Percentiles rank a stretch among this genome's conserved stretches.
Conservation (phyloP, 2,329 filamentous ascomycete species). For the Dactylellina sp. region DNA sequence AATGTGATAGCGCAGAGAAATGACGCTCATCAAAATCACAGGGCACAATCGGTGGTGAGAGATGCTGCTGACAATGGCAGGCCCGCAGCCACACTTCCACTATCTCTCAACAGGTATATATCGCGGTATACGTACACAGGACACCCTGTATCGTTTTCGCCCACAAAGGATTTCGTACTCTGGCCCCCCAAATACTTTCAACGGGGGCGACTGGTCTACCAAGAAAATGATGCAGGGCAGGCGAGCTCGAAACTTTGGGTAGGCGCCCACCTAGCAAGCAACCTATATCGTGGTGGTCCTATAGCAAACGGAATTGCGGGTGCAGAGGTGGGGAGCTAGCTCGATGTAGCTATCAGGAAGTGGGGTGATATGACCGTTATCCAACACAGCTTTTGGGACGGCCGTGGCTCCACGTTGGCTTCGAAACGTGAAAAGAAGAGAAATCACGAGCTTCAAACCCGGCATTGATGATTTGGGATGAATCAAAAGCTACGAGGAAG, state of each 20-base stretch:
- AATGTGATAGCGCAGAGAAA: slow-evolving; percentile 41
- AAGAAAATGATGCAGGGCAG: slow-evolving; percentile 40
- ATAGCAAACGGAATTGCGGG: slow-evolving; percentile 33
- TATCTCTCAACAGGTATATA: slow-evolving; percentile 10
- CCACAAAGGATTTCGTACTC: too few species aligned
- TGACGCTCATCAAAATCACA: slow-evolving; percentile 26
- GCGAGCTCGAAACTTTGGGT: slow-evolving; percentile 38
- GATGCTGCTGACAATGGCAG: slow-evolving; percentile 43
- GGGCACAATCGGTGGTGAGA: slow-evolving; percentile 29
- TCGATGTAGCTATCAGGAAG: slow-evolving; percentile 41
- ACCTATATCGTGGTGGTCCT: slow-evolving; percentile 28
- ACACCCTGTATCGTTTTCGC: slow-evolving; percentile 8
- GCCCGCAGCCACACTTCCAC: slow-evolving; percentile 6
- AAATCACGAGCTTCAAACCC: not conserved
- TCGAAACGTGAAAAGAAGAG: slow-evolving; percentile 9
- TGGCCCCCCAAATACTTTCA: slow-evolving; percentile 27
- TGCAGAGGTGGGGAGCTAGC: slow-evolving; percentile 50
- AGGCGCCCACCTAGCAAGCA: slow-evolving; percentile 37
- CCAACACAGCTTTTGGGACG: slow-evolving; percentile 23
- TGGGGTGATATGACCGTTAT: slow-evolving; percentile 54
- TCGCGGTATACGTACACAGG: slow-evolving; percentile 29
- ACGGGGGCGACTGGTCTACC: slow-evolving; percentile 18
- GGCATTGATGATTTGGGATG: slow-evolving; percentile 2
- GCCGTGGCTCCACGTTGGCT: slow-evolving; percentile 48
- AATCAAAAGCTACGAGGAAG: slow-evolving; percentile 13